Conservation (phyloP, 495 filamentous ascomycete genomes). For the Podospora anserina region DNA sequence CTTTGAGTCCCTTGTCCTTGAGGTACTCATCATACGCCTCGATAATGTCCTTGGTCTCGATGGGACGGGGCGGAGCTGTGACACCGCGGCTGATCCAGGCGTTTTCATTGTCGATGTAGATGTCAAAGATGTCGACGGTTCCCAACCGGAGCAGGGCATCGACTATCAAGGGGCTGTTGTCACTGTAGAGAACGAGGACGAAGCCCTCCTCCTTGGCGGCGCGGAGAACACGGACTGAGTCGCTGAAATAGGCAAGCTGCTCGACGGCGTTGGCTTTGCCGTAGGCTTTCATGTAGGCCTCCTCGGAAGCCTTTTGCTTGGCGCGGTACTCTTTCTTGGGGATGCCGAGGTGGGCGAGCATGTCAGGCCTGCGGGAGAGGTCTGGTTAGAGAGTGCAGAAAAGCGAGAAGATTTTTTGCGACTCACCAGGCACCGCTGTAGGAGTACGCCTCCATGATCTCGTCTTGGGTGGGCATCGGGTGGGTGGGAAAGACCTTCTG, state of each 20-base stretch:
- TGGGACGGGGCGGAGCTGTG: no score
- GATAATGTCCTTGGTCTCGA: neutral
- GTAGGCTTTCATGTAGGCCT: neutral
- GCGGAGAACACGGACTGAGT: neutral
- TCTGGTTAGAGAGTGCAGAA: neutral
- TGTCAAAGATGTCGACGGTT: neutral
- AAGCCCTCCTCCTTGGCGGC: neutral
- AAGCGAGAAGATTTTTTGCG: neutral
- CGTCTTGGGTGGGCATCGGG: neutral
- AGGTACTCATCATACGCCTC: neutral
- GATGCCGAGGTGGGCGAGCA: neutral
- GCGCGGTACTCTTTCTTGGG: neutral
- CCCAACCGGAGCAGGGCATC: neutral
- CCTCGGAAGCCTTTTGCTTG: neutral
- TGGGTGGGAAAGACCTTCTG: neutral
- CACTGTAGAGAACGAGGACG: neutral
- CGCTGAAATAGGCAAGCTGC: neutral
- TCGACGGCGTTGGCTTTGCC: neutral
- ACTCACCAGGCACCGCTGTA: neutral
- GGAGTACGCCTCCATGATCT: conserved; percentile 6
- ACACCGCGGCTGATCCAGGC: neutral
- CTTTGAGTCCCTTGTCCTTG: neutral
- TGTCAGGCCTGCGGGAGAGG: neutral
- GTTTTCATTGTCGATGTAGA: neutral
- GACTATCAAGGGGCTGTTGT: neutral